Base-by-base conservation (phyloP, 306 rosid genomes). In the Chamaecrista fasciculata region DNA sequence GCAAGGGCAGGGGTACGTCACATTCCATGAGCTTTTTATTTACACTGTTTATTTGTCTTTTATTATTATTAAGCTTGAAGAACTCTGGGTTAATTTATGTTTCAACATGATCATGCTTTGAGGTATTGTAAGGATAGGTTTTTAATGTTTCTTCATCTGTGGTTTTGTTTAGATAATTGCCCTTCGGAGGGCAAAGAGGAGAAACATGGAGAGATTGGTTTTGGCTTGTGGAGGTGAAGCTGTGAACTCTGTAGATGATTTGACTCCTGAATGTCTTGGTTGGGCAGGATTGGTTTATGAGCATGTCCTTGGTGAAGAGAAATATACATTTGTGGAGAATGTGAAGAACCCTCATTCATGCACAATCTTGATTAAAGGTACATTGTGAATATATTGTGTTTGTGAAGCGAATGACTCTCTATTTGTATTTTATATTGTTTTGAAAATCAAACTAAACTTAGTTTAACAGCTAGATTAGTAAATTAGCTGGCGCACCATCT, bases 171-270 rank as follows among this genome's bases (percentile, higher is more conserved):
- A 94, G 99, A 94, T 94, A 68, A 75, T 94, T 82, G 99, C 96
- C 58, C 92, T 94, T 25, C 83, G 99, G 37, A 86, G 99, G 80
- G 99, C 99, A n/a, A 94, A 94, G 88, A 91, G 91, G 77, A 94
- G 99, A 82, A 94, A 94, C 80, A 94, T 94, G 99, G 99, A 94
- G 75, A 81, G 99, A 33, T 76, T 94, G 92, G 96, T 94, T 77
- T 80, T 94, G 84, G 95, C 97, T 62, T 94, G 99, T 80, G 99
- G 99, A 53, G 99, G 99, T 16, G 99, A 94, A 84, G 96, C 97
- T 4, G 80, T 94, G 25, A 88, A 94, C 83, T 91, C 97, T 36
- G 96, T 94, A 6, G 92, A 91, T 79, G 97, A 87, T 84, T 80
- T 94, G 73, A 85, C 97, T 79, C 87, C 88, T 43, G 92, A 91